Percentiles rank a stretch among this genome's conserved stretches.
These are phyloP conservation scores for Clitoria ternatea DNA, from an alignment of 306 rosid genomes.

Conservation along the genomic window DNA sequence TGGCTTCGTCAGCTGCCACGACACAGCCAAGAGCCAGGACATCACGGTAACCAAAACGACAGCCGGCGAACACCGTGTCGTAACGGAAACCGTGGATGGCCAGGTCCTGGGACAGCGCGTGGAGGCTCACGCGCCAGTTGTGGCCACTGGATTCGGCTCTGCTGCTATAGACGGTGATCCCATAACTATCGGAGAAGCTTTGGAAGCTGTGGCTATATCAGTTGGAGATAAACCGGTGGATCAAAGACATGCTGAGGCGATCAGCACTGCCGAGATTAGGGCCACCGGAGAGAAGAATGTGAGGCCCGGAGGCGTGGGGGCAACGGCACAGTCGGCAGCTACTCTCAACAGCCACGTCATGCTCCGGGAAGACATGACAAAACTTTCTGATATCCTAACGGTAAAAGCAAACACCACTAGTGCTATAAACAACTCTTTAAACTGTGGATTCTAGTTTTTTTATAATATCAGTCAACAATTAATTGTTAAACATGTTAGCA, in stretches of 20 bases:
- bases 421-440: no score
- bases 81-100: constrained; percentile 13
- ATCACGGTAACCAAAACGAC: constrained; percentile 5
- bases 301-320: constrained; percentile 2
- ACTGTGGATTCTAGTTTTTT: no score
- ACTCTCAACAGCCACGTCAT: neutral
- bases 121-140: neutral
- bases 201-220: constrained; percentile 21
- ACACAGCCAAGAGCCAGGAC: constrained; percentile 23
- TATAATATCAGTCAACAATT: no score
- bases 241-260: constrained; percentile 29
- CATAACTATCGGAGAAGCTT: constrained; percentile 31
- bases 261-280: constrained; percentile 15
- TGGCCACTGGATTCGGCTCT: constrained; percentile 5
- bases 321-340: constrained; percentile 15
- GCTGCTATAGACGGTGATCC: constrained; percentile 32
- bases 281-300: constrained; percentile 18
- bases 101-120: constrained; percentile 2
- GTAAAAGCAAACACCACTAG: neutral
- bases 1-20: constrained; percentile 17
- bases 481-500: no score
- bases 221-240: constrained; percentile 29
- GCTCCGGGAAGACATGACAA: constrained; percentile 23
- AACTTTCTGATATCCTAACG: constrained; percentile 26
- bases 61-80: neutral